Evolutionary conservation across 306 rosid genomes (phyloP).

Genomic region (Inga leiocalycina): DNA sequence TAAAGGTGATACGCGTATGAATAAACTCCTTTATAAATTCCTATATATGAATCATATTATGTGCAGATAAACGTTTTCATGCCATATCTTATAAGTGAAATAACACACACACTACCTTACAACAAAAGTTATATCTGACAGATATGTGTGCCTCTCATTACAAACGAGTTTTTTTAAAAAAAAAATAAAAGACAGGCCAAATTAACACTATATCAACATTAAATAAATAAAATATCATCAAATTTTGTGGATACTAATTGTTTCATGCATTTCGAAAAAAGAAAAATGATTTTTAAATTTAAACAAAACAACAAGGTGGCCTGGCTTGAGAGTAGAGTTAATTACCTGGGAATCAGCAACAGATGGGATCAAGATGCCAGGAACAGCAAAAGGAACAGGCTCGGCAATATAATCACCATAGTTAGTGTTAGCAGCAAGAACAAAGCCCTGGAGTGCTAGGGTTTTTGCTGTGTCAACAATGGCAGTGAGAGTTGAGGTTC

Average conservation of each 20-base stretch:
- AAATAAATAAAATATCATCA: neutral
- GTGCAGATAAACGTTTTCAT: neutral
- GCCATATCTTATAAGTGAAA: neutral
- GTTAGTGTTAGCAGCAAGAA: slow-evolving; percentile 65
- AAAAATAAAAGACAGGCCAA: neutral
- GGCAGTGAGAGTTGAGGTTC: slow-evolving; percentile 62
- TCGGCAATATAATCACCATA: slow-evolving; percentile 74
- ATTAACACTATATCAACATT: neutral
- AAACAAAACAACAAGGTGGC: neutral
- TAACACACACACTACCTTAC: neutral
- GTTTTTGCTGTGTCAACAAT: slow-evolving; percentile 59
- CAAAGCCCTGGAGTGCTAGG: slow-evolving; percentile 57
- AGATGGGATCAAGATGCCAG: slow-evolving; percentile 69
- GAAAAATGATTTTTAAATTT: neutral
- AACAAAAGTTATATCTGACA: neutral
- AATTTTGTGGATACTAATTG: neutral
- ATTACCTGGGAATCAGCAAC: slow-evolving; percentile 70
- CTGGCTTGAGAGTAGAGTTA: neutral
- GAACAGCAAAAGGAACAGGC: slow-evolving; percentile 62
- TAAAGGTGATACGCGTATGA: too few species aligned
- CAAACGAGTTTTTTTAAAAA: neutral
- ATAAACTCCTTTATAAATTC: too few species aligned
- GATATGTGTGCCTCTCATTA: neutral
- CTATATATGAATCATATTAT: too few species aligned
- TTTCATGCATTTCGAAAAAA: neutral